Base-by-base conservation (phyloP, 495 filamentous ascomycete species). In the Neurospora sp. region DNA sequence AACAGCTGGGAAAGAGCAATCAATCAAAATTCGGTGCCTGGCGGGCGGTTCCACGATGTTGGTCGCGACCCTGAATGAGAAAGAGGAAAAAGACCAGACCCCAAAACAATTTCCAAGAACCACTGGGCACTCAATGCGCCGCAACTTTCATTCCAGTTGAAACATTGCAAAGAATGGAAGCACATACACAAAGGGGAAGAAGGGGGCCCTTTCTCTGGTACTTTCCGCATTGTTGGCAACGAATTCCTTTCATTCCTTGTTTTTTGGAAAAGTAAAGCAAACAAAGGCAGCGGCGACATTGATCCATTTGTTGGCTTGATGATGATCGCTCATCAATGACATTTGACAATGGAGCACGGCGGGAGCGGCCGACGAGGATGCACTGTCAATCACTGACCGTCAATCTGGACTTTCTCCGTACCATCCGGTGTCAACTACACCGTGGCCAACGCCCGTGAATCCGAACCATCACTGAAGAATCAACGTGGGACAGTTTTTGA, bases 1-100 rank as follows among this genome's bases (percentile, higher is more conserved):
- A 62, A 62, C 54, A 23, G 23, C 11, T 27, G 27, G 27, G 46
- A 54, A 54, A 62, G 27, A 31, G 23, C 20, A 16, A 6, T 14
- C 54, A 62, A 62, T 62, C 54, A 62, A 10, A 62, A 31, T 31
- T 14, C 54, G 23, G 27, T 62, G 54, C 27, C 49, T 62, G 49
- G 49, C 20, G 4, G 20, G 5, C 23, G 20, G 20, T 27, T 62
- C 41, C 14, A 18, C 16, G 20, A 6, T 60, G 49, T 35, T 31
- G 31, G 49, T 60, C 49, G 49, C 23, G 23, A 60, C 49, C 49
- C n/a, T 23, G n/a, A 71, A 31, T 39, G 16, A 38, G 60, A 41
- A 41, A 70, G 35, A 72, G 31, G 39, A 70, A 46, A 69, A 73
- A 70, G 60, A 66, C 74, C 71, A 39, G 74, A 75, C 60, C 72